Base-by-base conservation (phyloP, 2,329 filamentous ascomycete genomes). In the Daldinia sp. region DNA sequence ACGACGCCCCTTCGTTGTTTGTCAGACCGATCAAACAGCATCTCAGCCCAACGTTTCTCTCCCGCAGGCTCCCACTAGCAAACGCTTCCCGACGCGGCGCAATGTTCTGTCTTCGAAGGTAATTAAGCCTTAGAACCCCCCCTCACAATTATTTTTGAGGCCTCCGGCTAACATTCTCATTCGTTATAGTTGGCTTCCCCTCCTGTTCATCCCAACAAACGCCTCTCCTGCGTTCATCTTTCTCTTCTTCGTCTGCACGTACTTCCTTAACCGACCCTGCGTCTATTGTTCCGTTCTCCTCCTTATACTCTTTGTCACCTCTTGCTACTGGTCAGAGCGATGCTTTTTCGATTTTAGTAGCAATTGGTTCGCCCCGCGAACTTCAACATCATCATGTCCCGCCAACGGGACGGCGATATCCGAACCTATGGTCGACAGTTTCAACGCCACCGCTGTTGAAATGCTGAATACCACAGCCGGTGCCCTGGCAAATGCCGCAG, bases 221-320 rank as follows among this genome's bases (percentile, higher is more conserved):
- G 92, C 93, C 74, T 94, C 92, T 65, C 93, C 93, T 28, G 87
- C 92, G 76, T 94, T 95, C 83, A 93, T 96, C 79, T 89, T 95
- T 82, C 88, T 93, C 82, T 93, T 96, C 86, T 91, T 99, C 83
- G 87, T 93, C 72, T 93, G 94, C 80, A 97, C 94, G 72, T 98
- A 97, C 85, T 93, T 97, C 82, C 90, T 99, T 76, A 97, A 98
- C 83, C 91, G 95, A 62, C 96, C 96, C 60, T 99, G 96, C 84
- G 91, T 97, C 75, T 99, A 99, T 87, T 99, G 96, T 88, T 97
- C 94, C 68, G 90, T 98, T 69, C 91, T 99, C 60, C 93, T 99
- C 55, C 88, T 97, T 72, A 94, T 98, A 75, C 93, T 99, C 74
- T 97, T 98, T 84, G 88, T 94, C 73, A 97, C 94, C 28, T 94